Evolutionary conservation across 73 alveolate genomes (phyloP), one percentile per base, ranked within the genome.

Genomic region (Breviolum minutum): DNA sequence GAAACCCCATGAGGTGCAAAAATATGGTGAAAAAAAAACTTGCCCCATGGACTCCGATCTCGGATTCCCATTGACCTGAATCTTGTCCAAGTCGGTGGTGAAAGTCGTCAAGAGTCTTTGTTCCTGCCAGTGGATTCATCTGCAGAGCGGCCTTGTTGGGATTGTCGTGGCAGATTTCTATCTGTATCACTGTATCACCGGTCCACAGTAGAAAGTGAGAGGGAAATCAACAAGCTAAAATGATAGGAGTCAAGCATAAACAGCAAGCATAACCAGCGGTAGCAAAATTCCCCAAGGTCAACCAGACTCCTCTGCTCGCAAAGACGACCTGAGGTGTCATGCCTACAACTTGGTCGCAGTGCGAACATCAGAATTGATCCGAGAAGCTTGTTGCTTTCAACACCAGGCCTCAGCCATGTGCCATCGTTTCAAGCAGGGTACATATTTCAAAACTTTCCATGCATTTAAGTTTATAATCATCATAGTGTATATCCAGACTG

Each of bases 71-170:
- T 26, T 61, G 66, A 11, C 96, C 96, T 90, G 98, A 8, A 92
- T 92, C 79, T 92, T 92, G 98, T 92, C 98, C 76, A 92, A 80
- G 29, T 92, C 98, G 6, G 98, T 92, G 90, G 90, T 92, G 68
- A 92, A 92, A 80, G 98, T 92, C 14, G 98, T 84, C 81, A 92
- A 54, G 19, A 92, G 98, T 71, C 98, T 70, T 48, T 92, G 98
- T 89, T 92, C 98, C 98, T 92, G 79, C 54, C 54, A 32, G 17
- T 11, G 17, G 24, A 22, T 14, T 68, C 17, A 14, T 2, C n/a
- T 17, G 77, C n/a, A n/a, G n/a, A 68, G 77, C 77, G 77, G 17
- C 24, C 24, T 11, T 17, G 17, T 11, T 66, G 17, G 74, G 24
- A 11, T 13, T 13, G 74, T 66, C 24, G 17, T 11, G 22, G 24